A percentile compares a stretch with the other conserved stretches of the same genome.
Conservation (phyloP, 2,329 filamentous ascomycete species). For the Nannizziopsis barbatae region DNA sequence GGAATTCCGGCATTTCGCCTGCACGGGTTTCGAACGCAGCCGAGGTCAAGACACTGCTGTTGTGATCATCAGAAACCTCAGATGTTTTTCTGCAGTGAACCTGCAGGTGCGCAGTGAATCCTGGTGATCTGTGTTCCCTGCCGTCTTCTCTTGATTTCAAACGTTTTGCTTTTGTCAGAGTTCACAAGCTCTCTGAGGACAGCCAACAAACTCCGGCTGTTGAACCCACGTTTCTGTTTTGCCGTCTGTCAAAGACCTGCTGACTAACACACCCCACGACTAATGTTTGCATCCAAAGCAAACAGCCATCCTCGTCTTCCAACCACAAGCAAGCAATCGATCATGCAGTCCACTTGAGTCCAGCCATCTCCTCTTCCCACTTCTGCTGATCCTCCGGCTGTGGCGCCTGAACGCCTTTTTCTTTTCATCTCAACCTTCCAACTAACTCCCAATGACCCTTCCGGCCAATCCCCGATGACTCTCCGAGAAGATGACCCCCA, state of each 20-base stretch:
- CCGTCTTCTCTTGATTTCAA: too few species aligned
- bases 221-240: slow-evolving; percentile 2
- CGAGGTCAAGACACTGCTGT: too few species aligned
- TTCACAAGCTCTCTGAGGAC: not conserved
- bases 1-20: too few species aligned
- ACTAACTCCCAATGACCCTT: not conserved
- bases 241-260: too few species aligned
- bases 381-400: slow-evolving; percentile 1
- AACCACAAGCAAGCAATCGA: not conserved
- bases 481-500: not conserved
- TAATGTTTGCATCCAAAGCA: too few species aligned
- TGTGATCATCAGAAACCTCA: not conserved
- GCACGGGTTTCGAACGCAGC: too few species aligned
- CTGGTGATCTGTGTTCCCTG: too few species aligned
- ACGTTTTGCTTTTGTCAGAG: too few species aligned
- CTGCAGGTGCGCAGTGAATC: too few species aligned
- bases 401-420: slow-evolving; percentile 3
- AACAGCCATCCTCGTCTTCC: too few species aligned
- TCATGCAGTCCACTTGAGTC: not conserved
- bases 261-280: too few species aligned
- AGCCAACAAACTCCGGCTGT: slow-evolving; percentile 1
- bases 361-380: not conserved
- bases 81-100: not conserved
- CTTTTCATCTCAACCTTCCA: not conserved
- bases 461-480: not conserved